Percentiles rank a stretch among this genome's conserved stretches.
Conservation (phyloP, 495 filamentous ascomycete species). For the Letharia lupina region DNA sequence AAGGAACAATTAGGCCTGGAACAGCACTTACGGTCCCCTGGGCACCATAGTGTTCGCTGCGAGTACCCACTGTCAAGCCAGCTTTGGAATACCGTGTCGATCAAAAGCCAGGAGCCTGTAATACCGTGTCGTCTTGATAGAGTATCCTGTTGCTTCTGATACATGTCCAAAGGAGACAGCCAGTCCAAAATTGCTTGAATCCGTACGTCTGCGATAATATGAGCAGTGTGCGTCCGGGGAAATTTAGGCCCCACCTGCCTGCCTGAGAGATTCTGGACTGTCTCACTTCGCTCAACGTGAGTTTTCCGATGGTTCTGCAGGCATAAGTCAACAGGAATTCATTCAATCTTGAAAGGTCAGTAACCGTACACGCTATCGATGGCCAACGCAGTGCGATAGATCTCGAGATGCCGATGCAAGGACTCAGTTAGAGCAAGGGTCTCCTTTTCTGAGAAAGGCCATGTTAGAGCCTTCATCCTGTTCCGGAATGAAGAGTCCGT, state of each 20-base stretch:
- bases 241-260: background rate
- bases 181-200: slow-evolving; percentile 1
- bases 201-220: background rate
- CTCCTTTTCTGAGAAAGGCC: slow-evolving; percentile 11
- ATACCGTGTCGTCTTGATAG: background rate
- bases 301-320: slow-evolving; percentile 1
- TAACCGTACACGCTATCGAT: background rate
- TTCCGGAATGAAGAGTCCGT: background rate
- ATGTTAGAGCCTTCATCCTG: slow-evolving; percentile 5
- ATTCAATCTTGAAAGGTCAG: background rate
- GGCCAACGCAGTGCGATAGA: slow-evolving; percentile 2
- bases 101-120: slow-evolving; percentile 8
- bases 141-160: slow-evolving; percentile 8
- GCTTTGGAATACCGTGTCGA: background rate
- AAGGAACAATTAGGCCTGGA: background rate
- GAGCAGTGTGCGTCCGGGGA: background rate
- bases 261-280: background rate
- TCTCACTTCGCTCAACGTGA: slow-evolving; percentile 7
- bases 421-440: slow-evolving; percentile 4
- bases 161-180: slow-evolving; percentile 13
- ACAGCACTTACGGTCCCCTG: background rate
- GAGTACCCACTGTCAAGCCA: slow-evolving; percentile 3
- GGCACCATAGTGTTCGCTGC: slow-evolving; percentile 12
- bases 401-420: slow-evolving; percentile 6
- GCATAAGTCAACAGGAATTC: background rate